Conservation (phyloP, 2,329 filamentous ascomycete species). For the Fonsecaea pedrosoi region DNA sequence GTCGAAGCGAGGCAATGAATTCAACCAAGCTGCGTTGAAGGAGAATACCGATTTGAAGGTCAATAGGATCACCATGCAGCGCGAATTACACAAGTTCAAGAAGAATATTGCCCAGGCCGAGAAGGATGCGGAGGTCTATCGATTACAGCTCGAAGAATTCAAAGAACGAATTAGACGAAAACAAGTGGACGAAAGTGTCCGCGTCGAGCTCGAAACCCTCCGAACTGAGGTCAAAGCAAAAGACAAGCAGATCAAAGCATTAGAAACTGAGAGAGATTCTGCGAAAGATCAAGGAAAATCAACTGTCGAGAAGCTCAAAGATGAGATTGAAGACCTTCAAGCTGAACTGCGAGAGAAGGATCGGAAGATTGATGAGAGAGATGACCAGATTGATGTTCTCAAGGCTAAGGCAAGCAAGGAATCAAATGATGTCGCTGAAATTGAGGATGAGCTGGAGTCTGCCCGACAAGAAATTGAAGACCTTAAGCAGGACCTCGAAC, state of each 20-base stretch:
- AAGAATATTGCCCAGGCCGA: conserved; percentile 84
- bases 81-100: conserved; percentile 83
- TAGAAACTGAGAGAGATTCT: conserved; percentile 65
- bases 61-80: conserved; percentile 85
- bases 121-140: conserved; percentile 82
- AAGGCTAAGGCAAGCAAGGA: conserved; percentile 57
- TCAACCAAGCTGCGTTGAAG: conserved; percentile 84
- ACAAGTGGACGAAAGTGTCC: conserved; percentile 73
- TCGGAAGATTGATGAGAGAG: conserved; percentile 72
- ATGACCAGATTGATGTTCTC: conserved; percentile 75
- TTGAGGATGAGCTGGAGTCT: conserved; percentile 58
- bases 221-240: conserved; percentile 58
- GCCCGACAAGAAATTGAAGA: conserved; percentile 54
- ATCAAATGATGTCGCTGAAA: conserved; percentile 52
- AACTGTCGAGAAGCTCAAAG: conserved; percentile 70
- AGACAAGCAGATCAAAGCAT: conserved; percentile 58
- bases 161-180: conserved; percentile 81
- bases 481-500: conserved; percentile 50
- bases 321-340: conserved; percentile 78
- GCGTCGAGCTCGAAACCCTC: conserved; percentile 63
- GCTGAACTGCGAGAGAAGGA: conserved; percentile 78
- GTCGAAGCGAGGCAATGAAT: conserved; percentile 83
- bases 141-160: conserved; percentile 79
- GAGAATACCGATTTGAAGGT: conserved; percentile 98
- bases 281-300: conserved; percentile 62